Base-by-base conservation (phyloP, 2,329 filamentous ascomycete species). In the Fusarium sacchari region DNA sequence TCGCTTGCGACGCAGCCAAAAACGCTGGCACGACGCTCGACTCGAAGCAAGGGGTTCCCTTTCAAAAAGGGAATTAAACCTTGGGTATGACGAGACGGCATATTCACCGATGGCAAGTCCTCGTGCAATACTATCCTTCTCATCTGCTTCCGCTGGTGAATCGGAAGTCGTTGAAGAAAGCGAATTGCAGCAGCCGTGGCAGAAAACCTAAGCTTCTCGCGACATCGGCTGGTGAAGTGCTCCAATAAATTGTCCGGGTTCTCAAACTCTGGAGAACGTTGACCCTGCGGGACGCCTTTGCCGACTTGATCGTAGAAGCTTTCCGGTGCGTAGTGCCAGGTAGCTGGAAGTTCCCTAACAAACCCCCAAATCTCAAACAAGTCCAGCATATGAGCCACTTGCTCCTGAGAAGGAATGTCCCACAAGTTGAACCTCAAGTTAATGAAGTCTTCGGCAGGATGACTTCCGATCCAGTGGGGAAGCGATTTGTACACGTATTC, bases 21-120 rank as follows among this genome's bases (percentile, higher is more conserved):
- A 6, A 76, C 4, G 1, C 13, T 69, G 5, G 70, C 52, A 11
- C 43, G 72, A 7, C 70, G 69, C 22, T 74, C 15, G 11, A 74
- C 59, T 1, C 20, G 64, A 7, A 76, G 70, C 0, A 28, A 5
- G 3, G 44, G 46, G 5, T 75, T 76, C 11, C 76, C 70, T 2
- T 46, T 26, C 5, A 64, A 59, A 0, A 72, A 69, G 0, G 60
- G 69, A 0, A 69, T 28, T 0, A 76, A 11, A 0, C 74, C 74
- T 1, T 67, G 5, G 9, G 9, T 20, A 12, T 74, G 57, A 3
- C 52, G n/a, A 3, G 47, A 24, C 9, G 30, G 34, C 0, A 9
- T 1, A 3, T 52, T 42, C 0, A 68, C 64, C 1, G 70, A 55
- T 2, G 17, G 22, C 0, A 14, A 17, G 18, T 76, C 49, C 10